Evolutionary conservation across 768 basidiomycete genomes (phyloP).

Genomic region (Scleroderma bovista): DNA sequence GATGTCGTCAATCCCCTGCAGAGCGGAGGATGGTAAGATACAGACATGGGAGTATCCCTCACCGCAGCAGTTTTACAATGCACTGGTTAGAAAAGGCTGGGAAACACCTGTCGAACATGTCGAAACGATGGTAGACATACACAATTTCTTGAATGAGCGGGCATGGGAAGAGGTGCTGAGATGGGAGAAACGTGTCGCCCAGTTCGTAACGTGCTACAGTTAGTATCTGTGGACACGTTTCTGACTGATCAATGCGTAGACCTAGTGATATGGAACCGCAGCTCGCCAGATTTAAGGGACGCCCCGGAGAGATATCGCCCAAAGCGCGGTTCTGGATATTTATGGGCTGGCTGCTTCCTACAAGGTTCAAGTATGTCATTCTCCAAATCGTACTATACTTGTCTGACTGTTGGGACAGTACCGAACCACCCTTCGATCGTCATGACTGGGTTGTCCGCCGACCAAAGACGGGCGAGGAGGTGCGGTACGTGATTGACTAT

Average conservation of each 20-base stretch:
- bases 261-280: slow-evolving; percentile 54
- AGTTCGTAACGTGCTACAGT: slow-evolving; percentile 11
- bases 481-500: slow-evolving; percentile 97
- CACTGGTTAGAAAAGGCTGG: slow-evolving; percentile 92
- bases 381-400: not conserved
- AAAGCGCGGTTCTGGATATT: slow-evolving; percentile 87
- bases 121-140: slow-evolving; percentile 96
- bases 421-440: slow-evolving; percentile 92
- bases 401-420: slow-evolving; percentile 39
- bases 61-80: slow-evolving; percentile 98
- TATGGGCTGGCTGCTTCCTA: slow-evolving; percentile 86
- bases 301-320: slow-evolving; percentile 90
- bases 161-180: slow-evolving; percentile 93
- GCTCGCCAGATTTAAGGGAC: slow-evolving; percentile 80
- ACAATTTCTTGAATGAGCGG: slow-evolving; percentile 95
- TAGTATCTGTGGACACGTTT: slow-evolving; percentile 1
- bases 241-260: slow-evolving; percentile 31
- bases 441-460: slow-evolving; percentile 97
- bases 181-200: slow-evolving; percentile 72
- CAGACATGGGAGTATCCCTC: slow-evolving; percentile 91
- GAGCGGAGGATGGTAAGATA: slow-evolving; percentile 23
- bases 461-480: slow-evolving; percentile 70
- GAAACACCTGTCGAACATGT: slow-evolving; percentile 95
- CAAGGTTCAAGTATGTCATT: slow-evolving; percentile 76
- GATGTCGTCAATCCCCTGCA: slow-evolving; percentile 82